Base-by-base conservation (phyloP, 2,329 filamentous ascomycete species). In the Fusarium chlamydosporum region DNA sequence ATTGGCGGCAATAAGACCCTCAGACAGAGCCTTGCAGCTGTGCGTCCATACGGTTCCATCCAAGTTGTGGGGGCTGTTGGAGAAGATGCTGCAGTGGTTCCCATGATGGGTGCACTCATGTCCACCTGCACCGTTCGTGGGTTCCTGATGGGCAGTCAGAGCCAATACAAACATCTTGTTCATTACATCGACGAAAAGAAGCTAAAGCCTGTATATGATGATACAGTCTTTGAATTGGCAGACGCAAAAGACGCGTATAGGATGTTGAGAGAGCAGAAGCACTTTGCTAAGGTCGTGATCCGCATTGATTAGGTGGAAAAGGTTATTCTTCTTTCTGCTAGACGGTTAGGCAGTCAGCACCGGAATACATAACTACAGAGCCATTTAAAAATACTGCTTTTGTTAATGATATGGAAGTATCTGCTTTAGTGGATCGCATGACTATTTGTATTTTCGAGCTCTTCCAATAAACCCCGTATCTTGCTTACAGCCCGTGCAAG, bases 1-100 rank as follows among this genome's bases (percentile, higher is more conserved):
- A 85, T 91, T n/a, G 90, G 88, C 13, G 90, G 90, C 0, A 81
- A 86, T 1, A 83, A 81, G n/a, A 91, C 89, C 0, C 82, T 92
- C 67, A 71, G 79, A 4, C 82, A 90, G 73, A 84, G 82, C 4
- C 77, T 90, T 40, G 83, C 83, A 66, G 84, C 85, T 2, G 78
- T 88, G 1, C 68, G 75, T 0, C 55, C 72, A 0, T 75, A 79
- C 15, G 80, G 80, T 0, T n/a, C 79, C 6, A 62, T 83, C 23
- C 61, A 67, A 4, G 40, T 79, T 3, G 67, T 76, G 12, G 80
- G 80, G 0, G 65, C 74, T 9, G 68, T 81, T 6, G 77, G 72
- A 20, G 68, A 71, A 12, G 37, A 48, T 6, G 52, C 41, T 0
- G 67, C 72, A 16, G 41, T 55, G 1, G 74, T 77, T 3, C 73